Evolutionary conservation across 768 basidiomycete genomes (phyloP).

Genomic region (Lactarius akahatsu): DNA sequence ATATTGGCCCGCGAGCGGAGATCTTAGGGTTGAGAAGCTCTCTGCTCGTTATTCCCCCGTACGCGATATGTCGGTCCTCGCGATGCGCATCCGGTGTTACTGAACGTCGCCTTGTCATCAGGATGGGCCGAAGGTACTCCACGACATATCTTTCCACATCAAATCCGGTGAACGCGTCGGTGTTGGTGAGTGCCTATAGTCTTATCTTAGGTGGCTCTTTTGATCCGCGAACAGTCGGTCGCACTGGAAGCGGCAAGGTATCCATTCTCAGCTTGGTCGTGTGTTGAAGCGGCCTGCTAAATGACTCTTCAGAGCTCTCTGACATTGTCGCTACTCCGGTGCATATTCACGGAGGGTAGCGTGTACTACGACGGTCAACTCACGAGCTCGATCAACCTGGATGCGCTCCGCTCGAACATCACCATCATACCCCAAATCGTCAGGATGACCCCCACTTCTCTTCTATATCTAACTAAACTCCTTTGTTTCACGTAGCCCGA

Average conservation of each 20-base stretch:
- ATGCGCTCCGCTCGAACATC: constrained; percentile 50
- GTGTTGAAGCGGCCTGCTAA: too few relatives aligned
- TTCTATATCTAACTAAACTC: neutral
- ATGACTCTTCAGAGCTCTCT: too few relatives aligned
- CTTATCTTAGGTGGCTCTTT: neutral
- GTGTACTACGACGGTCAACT: constrained; percentile 54
- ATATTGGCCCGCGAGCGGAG: too few relatives aligned
- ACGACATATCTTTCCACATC: constrained; percentile 49
- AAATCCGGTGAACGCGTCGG: constrained; percentile 59
- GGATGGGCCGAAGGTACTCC: constrained; percentile 56
- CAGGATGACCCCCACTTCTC: constrained; percentile 27
- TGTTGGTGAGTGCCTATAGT: constrained; percentile 41
- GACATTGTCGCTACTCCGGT: constrained; percentile 30
- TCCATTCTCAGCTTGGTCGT: too few relatives aligned
- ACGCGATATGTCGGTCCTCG: constrained; percentile 7
- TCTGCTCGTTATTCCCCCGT: constrained; percentile 48
- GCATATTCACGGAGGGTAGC: constrained; percentile 52
- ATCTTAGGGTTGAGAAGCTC: constrained; percentile 46
- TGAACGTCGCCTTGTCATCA: constrained; percentile 29
- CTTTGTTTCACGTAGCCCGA: constrained; percentile 39
- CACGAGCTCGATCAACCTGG: constrained; percentile 49
- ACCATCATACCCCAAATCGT: constrained; percentile 62
- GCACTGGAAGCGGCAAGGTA: constrained; percentile 49
- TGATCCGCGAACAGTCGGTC: constrained; percentile 42
- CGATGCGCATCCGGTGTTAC: constrained; percentile 43